Conservation (phyloP, 2,329 filamentous ascomycete species). For the Sclerotinia nivalis region DNA sequence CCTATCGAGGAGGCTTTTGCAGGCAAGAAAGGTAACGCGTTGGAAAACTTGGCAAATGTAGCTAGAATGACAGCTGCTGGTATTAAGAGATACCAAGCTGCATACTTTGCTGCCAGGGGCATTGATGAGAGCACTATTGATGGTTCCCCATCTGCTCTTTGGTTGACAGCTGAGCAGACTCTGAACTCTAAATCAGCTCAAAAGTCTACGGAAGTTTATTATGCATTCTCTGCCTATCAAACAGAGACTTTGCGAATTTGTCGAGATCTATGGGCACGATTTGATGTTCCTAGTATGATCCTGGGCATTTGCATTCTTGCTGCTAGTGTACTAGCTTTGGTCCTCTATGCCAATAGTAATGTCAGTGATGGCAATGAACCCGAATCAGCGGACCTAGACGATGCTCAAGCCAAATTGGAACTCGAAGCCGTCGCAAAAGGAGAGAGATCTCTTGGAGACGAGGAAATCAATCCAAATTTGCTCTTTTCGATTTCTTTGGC, state of each 20-base stretch:
- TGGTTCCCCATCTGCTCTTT: conserved; percentile 56
- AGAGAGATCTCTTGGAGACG: conserved; percentile 26
- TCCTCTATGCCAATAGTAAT: conserved; percentile 68
- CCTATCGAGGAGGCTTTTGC: conserved; percentile 95
- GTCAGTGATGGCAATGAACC: conserved; percentile 56
- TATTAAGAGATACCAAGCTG: conserved; percentile 83
- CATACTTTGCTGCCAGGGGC: conserved; percentile 74
- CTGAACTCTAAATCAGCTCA: conserved; percentile 42
- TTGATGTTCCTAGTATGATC: conserved; percentile 84
- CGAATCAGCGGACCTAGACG: conserved; percentile 59
- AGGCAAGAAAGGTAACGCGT: conserved; percentile 66
- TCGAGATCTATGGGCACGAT: conserved; percentile 85
- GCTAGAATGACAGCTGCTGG: conserved; percentile 78
- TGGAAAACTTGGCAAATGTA: conserved; percentile 74
- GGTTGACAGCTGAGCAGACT: conserved; percentile 51
- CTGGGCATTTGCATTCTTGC: conserved; percentile 73
- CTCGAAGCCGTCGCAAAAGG: conserved; percentile 44
- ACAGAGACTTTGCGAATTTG: conserved; percentile 75
- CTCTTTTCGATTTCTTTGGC: conserved; percentile 34
- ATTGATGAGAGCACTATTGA: conserved; percentile 61
- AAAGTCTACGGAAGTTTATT: conserved; percentile 48
- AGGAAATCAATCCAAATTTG: conserved; percentile 34
- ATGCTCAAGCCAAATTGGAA: conserved; percentile 59
- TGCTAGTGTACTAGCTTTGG: conserved; percentile 65
- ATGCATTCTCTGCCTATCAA: conserved; percentile 73